Conservation (phyloP, 2,329 filamentous ascomycete genomes). For the Arthroderma sp. region DNA sequence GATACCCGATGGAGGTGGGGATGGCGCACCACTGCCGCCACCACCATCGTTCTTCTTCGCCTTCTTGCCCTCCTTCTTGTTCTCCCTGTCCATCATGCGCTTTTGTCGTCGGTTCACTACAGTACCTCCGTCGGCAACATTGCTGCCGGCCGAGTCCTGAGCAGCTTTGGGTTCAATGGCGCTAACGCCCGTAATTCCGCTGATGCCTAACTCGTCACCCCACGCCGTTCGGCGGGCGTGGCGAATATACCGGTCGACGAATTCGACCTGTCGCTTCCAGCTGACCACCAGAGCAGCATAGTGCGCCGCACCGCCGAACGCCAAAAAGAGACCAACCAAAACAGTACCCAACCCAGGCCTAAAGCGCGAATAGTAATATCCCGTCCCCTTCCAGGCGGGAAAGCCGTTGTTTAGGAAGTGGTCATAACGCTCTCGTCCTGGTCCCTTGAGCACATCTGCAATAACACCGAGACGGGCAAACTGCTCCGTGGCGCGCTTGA, state of each 20-base stretch:
- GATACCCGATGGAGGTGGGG: constrained; percentile 29
- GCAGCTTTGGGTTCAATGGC: constrained; percentile 30
- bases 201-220: constrained; percentile 62
- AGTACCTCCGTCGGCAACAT: constrained; percentile 32
- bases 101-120: constrained; percentile 75
- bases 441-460: constrained; percentile 69
- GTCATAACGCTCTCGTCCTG: constrained; percentile 76
- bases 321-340: constrained; percentile 64
- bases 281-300: constrained; percentile 74
- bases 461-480: constrained; percentile 78
- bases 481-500: constrained; percentile 69
- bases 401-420: constrained; percentile 90
- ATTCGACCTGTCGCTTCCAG: constrained; percentile 82
- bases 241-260: constrained; percentile 80
- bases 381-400: constrained; percentile 89
- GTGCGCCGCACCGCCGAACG: constrained; percentile 72
- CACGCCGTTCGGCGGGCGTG: constrained; percentile 80
- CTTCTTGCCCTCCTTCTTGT: constrained; percentile 50
- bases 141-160: constrained; percentile 34
- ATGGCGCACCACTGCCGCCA: constrained; percentile 10
- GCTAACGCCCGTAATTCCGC: constrained; percentile 51
- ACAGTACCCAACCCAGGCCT: constrained; percentile 81
- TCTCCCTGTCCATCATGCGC: constrained; percentile 74
- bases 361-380: constrained; percentile 95
- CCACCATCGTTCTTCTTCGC: constrained; percentile 17